These are phyloP conservation scores for Diaporthe capsici DNA, from an alignment of 2,329 filamentous ascomycete genomes.

Conservation along the genomic window DNA sequence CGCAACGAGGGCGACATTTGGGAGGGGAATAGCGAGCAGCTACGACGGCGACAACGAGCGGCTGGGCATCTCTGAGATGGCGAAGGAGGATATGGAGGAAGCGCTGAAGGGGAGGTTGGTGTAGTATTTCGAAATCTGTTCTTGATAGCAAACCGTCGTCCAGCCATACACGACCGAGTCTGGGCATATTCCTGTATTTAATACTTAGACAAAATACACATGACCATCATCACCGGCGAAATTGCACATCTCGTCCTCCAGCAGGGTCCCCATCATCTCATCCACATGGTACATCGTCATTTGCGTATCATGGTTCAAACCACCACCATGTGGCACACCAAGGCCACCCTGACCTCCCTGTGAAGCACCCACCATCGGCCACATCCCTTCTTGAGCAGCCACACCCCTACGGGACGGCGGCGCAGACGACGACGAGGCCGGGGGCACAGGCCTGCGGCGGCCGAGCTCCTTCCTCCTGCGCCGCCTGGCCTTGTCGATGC, in stretches of 20 bases:
- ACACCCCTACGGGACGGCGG: neutral
- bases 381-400: neutral
- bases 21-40: conserved; percentile 40
- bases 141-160: neutral
- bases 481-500: conserved; percentile 8
- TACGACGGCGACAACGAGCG: conserved; percentile 53
- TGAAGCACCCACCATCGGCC: neutral
- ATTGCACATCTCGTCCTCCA: conserved; percentile 18
- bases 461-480: conserved; percentile 6
- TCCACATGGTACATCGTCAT: neutral
- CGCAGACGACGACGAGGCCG: neutral
- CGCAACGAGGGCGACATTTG: conserved; percentile 22
- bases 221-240: neutral
- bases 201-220: neutral
- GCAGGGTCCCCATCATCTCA: conserved; percentile 1
- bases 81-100: conserved; percentile 51
- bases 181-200: too few relatives aligned
- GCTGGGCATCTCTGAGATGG: conserved; percentile 52
- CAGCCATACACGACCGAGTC: neutral
- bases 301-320: neutral
- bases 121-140: neutral
- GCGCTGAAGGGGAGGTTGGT: neutral
- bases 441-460: neutral
- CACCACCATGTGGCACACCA: neutral
- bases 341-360: neutral